Evolutionary conservation across 805 yeast species (phyloP).

Genomic region (Naumovozyma castellii): DNA sequence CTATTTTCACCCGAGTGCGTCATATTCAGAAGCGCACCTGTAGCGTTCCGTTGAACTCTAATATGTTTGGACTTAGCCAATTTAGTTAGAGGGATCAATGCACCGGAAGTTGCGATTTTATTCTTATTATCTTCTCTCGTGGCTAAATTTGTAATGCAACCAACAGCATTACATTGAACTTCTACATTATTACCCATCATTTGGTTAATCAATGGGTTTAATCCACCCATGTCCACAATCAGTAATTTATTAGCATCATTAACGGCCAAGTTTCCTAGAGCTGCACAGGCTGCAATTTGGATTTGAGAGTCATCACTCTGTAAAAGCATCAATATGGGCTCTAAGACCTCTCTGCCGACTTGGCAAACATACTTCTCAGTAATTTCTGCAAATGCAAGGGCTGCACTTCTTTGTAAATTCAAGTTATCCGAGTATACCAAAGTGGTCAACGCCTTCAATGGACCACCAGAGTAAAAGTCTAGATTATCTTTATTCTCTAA

Average conservation of each 20-base stretch:
- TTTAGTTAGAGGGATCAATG: constrained; percentile 86
- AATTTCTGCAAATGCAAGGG: constrained; percentile 95
- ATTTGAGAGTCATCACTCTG: constrained; percentile 89
- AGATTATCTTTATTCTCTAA: constrained; percentile 66
- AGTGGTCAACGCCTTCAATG: constrained; percentile 80
- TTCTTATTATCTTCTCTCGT: constrained; percentile 96
- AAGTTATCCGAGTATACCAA: constrained; percentile 90
- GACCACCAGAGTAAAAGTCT: constrained; percentile 81
- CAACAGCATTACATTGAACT: constrained; percentile 98
- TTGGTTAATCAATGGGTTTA: constrained; percentile 91
- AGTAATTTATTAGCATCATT: constrained; percentile 87
- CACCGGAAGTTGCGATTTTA: constrained; percentile 93
- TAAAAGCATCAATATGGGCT: constrained; percentile 80
- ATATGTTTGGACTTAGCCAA: constrained; percentile 89
- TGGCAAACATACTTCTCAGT: constrained; percentile 92
- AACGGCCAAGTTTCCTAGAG: constrained; percentile 95
- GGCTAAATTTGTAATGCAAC: constrained; percentile 95
- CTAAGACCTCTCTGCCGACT: constrained; percentile 83
- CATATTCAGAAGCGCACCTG: constrained; percentile 96
- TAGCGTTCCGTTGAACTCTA: constrained; percentile 96
- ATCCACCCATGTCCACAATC: constrained; percentile 96
- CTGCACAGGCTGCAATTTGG: constrained; percentile 98
- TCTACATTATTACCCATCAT: constrained; percentile 96
- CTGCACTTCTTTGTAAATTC: constrained; percentile 93
- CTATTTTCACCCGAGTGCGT: constrained; percentile 95